A percentile compares a stretch with the other conserved stretches of the same genome.
Conservation (phyloP, 306 rosid genomes). For the Begonia fuchsioides region DNA sequence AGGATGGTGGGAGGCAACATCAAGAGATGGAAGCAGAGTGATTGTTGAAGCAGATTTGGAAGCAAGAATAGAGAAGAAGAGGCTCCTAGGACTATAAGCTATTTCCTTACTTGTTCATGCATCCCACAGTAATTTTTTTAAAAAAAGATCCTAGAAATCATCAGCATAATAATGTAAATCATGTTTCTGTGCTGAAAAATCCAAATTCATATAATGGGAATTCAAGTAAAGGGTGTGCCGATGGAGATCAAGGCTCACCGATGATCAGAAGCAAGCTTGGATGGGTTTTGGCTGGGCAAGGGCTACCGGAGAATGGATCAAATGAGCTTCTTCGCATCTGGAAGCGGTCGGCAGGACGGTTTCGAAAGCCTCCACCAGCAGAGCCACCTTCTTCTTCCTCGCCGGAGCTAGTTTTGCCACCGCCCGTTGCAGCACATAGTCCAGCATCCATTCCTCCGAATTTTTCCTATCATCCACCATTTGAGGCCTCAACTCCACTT, state of each 20-base stretch:
- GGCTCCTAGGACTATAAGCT: conserved; percentile 39
- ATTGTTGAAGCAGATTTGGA: conserved; percentile 45
- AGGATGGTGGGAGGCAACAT: conserved; percentile 66
- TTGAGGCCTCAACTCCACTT: conserved; percentile 76
- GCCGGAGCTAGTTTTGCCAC: conserved; percentile 85
- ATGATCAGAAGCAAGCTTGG: conserved; percentile 68
- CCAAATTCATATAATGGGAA: too few relatives aligned
- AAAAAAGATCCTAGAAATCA: too few relatives aligned
- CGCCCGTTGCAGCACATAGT: conserved; percentile 50
- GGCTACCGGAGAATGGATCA: conserved; percentile 19
- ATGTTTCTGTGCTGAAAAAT: too few relatives aligned
- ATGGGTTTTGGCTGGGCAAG: conserved; percentile 31
- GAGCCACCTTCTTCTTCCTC: conserved; percentile 85
- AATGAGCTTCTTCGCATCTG: conserved; percentile 38
- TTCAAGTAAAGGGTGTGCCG: too few relatives aligned
- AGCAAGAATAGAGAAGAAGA: conserved; percentile 34
- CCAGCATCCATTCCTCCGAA: conserved; percentile 92
- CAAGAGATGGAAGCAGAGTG: conserved; percentile 27
- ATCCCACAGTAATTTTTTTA: too few relatives aligned
- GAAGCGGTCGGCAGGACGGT: conserved; percentile 42
- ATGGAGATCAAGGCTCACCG: conserved; percentile 7
- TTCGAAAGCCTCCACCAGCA: conserved; percentile 91
- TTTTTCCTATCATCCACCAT: conserved; percentile 64
- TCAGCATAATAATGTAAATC: too few relatives aligned
- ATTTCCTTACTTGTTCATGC: too few relatives aligned